phyloP scores from a whole-genome alignment of 495 filamentous ascomycete species.

The Aspergillus diversus region DNA sequence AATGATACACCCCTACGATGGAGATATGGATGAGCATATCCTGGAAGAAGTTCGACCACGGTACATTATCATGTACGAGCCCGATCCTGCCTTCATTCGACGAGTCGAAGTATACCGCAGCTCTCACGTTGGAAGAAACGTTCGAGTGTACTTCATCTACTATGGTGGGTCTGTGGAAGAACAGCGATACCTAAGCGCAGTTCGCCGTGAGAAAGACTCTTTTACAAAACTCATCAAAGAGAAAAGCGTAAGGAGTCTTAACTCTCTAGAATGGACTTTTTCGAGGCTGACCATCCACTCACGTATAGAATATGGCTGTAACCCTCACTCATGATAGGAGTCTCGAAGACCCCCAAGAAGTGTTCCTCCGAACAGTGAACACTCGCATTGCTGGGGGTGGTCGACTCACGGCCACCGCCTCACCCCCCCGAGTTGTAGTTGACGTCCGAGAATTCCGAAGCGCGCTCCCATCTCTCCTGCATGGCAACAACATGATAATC shows the following conservation, averaged over 20 bases:
- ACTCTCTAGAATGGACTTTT: not conserved
- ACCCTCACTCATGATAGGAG: slow-evolving; percentile 76
- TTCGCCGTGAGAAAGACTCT: slow-evolving; percentile 90
- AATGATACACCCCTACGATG: slow-evolving; percentile 89
- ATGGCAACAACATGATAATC: slow-evolving; percentile 81
- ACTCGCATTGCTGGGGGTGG: slow-evolving; percentile 96
- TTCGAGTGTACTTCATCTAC: slow-evolving; percentile 94
- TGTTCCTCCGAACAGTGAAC: slow-evolving; percentile 93
- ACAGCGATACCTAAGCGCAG: slow-evolving; percentile 86
- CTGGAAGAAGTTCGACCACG: slow-evolving; percentile 90
- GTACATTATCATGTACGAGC: slow-evolving; percentile 99
- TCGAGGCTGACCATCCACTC: not conserved
- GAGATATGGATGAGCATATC: slow-evolving; percentile 94
- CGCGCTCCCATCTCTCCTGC: slow-evolving; percentile 85
- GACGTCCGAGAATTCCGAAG: slow-evolving; percentile 96
- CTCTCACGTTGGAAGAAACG: slow-evolving; percentile 85
- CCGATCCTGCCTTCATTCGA: slow-evolving; percentile 92
- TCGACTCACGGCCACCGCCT: slow-evolving; percentile 80
- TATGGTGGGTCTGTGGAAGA: slow-evolving; percentile 96
- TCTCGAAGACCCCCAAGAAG: slow-evolving; percentile 84
- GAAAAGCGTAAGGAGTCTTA: slow-evolving; percentile 60
- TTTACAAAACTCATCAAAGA: slow-evolving; percentile 94
- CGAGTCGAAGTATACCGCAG: slow-evolving; percentile 94
- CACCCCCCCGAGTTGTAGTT: slow-evolving; percentile 91
- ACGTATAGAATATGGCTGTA: slow-evolving; percentile 73